Percentiles rank a stretch among this genome's conserved stretches.
These are phyloP conservation scores for Luffa aegyptiaca DNA, from an alignment of 306 rosid genomes.

Conservation along the genomic window DNA sequence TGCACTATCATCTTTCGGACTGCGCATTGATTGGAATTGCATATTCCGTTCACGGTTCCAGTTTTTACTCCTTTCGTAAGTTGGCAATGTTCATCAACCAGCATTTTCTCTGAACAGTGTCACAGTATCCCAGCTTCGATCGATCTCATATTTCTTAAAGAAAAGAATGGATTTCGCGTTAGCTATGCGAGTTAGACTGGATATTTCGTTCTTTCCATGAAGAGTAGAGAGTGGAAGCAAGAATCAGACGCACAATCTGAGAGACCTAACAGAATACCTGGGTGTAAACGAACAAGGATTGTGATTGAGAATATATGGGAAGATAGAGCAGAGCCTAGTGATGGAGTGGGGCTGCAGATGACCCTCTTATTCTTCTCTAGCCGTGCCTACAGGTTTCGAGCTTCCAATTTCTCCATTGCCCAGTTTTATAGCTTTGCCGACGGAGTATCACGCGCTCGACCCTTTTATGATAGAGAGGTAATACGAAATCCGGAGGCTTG, in stretches of 20 bases:
- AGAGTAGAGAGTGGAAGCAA: conserved; percentile 16
- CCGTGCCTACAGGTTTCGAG: conserved; percentile 39
- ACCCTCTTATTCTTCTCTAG: conserved; percentile 44
- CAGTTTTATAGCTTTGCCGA: conserved; percentile 30
- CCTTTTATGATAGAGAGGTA: conserved; percentile 28
- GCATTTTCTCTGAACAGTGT: neutral
- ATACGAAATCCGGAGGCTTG: conserved; percentile 47
- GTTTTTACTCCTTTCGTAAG: neutral
- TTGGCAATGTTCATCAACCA: neutral
- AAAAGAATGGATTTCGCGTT: neutral
- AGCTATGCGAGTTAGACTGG: conserved; percentile 4
- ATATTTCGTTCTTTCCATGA: conserved; percentile 18
- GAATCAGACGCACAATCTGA: conserved; percentile 2
- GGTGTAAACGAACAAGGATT: conserved; percentile 16
- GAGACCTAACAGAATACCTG: neutral
- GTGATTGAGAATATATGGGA: conserved; percentile 37
- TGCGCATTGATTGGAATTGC: neutral
- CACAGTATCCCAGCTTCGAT: neutral
- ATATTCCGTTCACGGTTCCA: neutral
- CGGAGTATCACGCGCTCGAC: conserved; percentile 23
- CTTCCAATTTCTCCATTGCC: conserved; percentile 41
- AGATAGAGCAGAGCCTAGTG: conserved; percentile 29
- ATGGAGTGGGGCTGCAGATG: conserved; percentile 44
- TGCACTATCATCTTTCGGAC: neutral
- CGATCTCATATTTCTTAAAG: neutral